These are phyloP conservation scores for Vaccinium macrocarpon DNA, from an alignment of 148 eudicot genomes.

Conservation along the genomic window DNA sequence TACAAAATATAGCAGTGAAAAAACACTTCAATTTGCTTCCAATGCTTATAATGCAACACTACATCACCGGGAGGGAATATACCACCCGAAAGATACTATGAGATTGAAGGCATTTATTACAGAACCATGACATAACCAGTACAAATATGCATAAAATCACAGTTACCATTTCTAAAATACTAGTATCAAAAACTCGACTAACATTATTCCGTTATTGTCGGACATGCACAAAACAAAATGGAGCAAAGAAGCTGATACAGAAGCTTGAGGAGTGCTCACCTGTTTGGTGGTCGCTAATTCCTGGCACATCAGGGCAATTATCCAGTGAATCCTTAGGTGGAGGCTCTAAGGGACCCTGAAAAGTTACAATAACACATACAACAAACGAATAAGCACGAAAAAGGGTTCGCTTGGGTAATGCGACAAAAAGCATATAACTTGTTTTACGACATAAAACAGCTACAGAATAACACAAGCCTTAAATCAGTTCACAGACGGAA, in stretches of 20 bases:
- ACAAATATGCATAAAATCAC: background rate
- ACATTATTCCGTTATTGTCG: background rate
- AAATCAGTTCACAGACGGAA: background rate
- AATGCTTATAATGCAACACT: background rate
- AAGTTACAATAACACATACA: background rate
- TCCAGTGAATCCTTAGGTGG: slow-evolving; percentile 28
- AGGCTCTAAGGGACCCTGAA: slow-evolving; percentile 44
- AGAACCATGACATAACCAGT: background rate
- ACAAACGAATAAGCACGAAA: background rate
- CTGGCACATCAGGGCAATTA: slow-evolving; percentile 54
- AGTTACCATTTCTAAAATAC: background rate
- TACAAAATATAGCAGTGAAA: background rate
- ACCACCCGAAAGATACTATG: background rate
- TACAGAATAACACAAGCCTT: background rate
- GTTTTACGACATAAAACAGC: background rate
- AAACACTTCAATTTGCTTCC: background rate
- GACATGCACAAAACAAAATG: background rate
- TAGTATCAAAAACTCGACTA: background rate
- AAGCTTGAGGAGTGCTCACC: slow-evolving; percentile 39
- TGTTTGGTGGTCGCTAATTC: slow-evolving; percentile 54
- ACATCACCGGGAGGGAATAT: background rate
- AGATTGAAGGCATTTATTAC: background rate
- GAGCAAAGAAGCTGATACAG: background rate
- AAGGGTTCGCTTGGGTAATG: slow-evolving; percentile 9
- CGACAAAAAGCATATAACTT: background rate